phyloP scores from a whole-genome alignment of 768 basidiomycete genomes.

The Tulasnella sp. region DNA sequence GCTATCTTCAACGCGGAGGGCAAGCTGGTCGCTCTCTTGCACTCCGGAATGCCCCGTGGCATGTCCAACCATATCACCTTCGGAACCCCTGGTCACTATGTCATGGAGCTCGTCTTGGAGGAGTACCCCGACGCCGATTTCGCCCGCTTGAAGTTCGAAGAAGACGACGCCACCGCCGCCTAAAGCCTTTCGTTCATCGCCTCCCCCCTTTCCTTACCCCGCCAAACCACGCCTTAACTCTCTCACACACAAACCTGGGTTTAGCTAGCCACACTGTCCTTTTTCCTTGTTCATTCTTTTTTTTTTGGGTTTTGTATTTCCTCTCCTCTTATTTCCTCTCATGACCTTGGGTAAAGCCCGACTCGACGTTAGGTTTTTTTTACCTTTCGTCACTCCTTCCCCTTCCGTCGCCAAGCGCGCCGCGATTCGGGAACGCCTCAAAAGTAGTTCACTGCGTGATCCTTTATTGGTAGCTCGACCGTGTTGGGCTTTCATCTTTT shows the following conservation, averaged over 20 bases:
- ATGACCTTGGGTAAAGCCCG: background rate
- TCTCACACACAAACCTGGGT: background rate
- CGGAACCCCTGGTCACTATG: too few species aligned
- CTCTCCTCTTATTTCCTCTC: constrained; percentile 13
- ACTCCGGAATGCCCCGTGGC: too few species aligned
- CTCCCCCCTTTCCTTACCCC: constrained; percentile 19
- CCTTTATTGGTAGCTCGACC: constrained; percentile 9
- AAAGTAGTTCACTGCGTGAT: background rate
- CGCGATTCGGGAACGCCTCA: background rate
- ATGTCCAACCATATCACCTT: too few species aligned
- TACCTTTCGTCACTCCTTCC: background rate
- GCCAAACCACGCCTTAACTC: background rate
- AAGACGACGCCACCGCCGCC: too few species aligned
- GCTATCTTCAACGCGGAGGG: too few species aligned
- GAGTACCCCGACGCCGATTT: too few species aligned
- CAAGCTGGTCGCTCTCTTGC: too few species aligned
- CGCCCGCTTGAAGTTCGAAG: too few species aligned
- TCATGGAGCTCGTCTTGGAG: too few species aligned
- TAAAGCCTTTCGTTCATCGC: constrained; percentile 11
- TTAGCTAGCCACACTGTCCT: background rate
- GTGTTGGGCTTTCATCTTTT: background rate
- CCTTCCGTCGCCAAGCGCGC: constrained; percentile 3
- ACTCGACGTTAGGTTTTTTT: background rate
- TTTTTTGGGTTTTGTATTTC: background rate
- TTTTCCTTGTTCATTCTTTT: constrained; percentile 12